These are phyloP conservation scores for Pestalotiopsis sp. DNA, from an alignment of 2,329 filamentous ascomycete genomes.

Conservation along the genomic window DNA sequence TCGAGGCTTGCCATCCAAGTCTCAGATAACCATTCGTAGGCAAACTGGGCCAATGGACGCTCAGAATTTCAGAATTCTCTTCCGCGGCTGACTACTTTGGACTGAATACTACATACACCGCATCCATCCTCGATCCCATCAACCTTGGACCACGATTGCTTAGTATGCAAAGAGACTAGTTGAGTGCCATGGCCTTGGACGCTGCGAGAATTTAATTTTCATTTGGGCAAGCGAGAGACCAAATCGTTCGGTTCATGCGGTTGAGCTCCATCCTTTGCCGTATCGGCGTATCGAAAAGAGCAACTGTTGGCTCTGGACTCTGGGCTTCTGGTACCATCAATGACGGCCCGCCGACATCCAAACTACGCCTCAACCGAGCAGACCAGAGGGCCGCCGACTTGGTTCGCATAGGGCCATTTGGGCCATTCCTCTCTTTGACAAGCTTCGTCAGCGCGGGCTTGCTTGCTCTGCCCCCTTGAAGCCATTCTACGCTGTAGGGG, in stretches of 20 bases:
- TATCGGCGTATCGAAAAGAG: not conserved
- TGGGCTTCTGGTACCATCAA: not conserved
- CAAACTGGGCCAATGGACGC: not conserved
- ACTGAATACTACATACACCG: not conserved
- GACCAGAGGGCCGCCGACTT: constrained; percentile 1
- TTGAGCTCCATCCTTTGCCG: not conserved
- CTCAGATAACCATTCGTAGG: not conserved
- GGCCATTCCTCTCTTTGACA: constrained; percentile 1
- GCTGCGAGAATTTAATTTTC: not conserved
- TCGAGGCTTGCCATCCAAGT: not conserved
- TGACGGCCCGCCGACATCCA: constrained; percentile 3
- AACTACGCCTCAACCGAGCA: constrained; percentile 4
- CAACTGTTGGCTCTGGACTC: not conserved
- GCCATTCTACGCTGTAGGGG: not conserved
- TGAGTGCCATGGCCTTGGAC: not conserved
- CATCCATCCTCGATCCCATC: not conserved
- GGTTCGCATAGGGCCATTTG: not conserved
- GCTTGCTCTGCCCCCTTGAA: constrained; percentile 2
- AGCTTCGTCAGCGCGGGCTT: not conserved
- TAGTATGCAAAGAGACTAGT: not conserved
- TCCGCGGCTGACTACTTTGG: not conserved
- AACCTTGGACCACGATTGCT: not conserved
- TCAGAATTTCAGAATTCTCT: not conserved
- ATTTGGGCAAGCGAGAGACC: not conserved
- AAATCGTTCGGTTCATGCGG: not conserved